Conservation (phyloP, 805 yeast genomes). For the Kregervanrija fluxuum region DNA sequence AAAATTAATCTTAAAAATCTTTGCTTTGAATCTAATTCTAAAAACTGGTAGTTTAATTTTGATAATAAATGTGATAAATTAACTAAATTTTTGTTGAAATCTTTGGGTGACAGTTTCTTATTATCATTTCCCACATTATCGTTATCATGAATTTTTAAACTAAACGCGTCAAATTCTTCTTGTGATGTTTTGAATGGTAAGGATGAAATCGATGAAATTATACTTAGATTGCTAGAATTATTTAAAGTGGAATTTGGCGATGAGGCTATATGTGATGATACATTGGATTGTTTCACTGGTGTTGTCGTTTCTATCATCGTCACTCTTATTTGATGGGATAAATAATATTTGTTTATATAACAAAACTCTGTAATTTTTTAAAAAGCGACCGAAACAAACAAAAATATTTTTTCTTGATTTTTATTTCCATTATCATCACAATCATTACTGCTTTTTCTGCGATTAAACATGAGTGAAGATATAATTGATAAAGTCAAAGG, state of each 20-base stretch:
- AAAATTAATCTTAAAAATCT: slow-evolving; percentile 51
- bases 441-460: background rate
- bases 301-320: background rate
- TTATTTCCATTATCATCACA: background rate
- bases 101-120: slow-evolving; percentile 1
- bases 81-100: slow-evolving; percentile 4
- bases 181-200: slow-evolving; percentile 8
- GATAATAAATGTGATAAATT: slow-evolving; percentile 5
- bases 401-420: background rate
- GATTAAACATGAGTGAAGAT: slow-evolving; percentile 41
- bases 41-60: slow-evolving; percentile 53
- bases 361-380: background rate
- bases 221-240: too few relatives aligned
- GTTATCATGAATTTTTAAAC: background rate
- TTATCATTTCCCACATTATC: background rate
- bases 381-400: background rate
- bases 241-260: too few relatives aligned
- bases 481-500: slow-evolving; percentile 37
- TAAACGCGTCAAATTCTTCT: slow-evolving; percentile 10
- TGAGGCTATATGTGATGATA: too few relatives aligned
- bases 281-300: too few relatives aligned
- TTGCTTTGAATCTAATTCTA: slow-evolving; percentile 69
- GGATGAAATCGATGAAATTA: too few relatives aligned
- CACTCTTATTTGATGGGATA: too few relatives aligned
- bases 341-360: background rate